Conservation (phyloP, 177 flowering plant species). For the Vitis hybrid region DNA sequence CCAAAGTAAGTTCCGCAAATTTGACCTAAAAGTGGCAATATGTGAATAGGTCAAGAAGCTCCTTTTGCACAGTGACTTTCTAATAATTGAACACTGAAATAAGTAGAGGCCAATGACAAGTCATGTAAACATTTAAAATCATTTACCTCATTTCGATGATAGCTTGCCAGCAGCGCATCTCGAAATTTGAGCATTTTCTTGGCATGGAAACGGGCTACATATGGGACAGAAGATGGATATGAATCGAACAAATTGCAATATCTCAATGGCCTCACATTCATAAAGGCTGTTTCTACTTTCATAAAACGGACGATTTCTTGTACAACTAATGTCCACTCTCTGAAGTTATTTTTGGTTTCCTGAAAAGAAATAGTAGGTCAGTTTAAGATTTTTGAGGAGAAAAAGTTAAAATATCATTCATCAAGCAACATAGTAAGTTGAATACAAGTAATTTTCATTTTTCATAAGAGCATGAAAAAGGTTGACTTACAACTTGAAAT, state of each 20-base stretch:
- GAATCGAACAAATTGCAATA: conserved; percentile 64
- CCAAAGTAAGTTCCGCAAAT: conserved; percentile 88
- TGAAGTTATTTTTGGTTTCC: conserved; percentile 62
- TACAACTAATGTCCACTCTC: conserved; percentile 86
- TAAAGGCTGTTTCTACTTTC: conserved; percentile 50
- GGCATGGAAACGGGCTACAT: conserved; percentile 81
- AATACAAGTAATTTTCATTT: not conserved
- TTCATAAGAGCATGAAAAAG: not conserved
- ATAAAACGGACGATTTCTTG: conserved; percentile 83
- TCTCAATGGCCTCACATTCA: conserved; percentile 64
- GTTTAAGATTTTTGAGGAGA: conserved; percentile 49
- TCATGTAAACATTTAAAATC: not conserved
- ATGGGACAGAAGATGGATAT: conserved; percentile 60
- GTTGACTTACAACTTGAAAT: not conserved
- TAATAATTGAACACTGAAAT: not conserved
- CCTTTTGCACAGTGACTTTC: not conserved
- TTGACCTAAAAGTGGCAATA: conserved; percentile 62
- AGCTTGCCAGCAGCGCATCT: conserved; percentile 85
- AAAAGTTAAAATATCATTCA: not conserved
- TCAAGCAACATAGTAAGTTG: conserved; percentile 1
- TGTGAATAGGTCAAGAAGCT: conserved; percentile 9
- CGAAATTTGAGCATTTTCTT: conserved; percentile 71
- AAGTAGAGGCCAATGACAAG: not conserved
- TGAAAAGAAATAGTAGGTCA: conserved; percentile 43
- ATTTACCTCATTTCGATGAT: conserved; percentile 86